Conservation (phyloP, 176 grass and related monocot species). For the Miscanthus lutarioriparius region DNA sequence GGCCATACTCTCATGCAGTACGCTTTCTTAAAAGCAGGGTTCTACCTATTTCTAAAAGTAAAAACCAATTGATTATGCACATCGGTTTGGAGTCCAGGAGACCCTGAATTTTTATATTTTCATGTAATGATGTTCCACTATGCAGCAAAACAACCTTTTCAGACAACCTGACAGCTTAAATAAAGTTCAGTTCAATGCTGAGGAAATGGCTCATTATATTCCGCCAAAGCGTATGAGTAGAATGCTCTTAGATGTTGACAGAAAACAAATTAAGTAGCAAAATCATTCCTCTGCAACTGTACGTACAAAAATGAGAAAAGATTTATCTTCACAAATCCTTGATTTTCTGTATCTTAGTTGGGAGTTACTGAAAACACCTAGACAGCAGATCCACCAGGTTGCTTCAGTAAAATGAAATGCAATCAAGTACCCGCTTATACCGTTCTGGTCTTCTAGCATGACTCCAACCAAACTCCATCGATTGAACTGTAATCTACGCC, state of each 20-base stretch:
- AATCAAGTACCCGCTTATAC: not conserved
- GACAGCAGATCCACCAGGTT: constrained; percentile 9
- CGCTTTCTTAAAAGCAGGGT: not conserved
- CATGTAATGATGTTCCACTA: constrained; percentile 1
- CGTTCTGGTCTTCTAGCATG: not conserved
- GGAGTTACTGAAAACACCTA: not conserved
- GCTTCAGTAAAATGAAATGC: not conserved
- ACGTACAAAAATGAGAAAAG: not conserved
- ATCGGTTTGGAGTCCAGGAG: not conserved
- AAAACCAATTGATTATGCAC: not conserved
- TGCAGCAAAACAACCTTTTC: not conserved
- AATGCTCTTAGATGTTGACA: constrained; percentile 12
- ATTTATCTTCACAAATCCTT: not conserved
- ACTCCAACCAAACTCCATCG: not conserved
- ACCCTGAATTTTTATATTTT: not conserved
- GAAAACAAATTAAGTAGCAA: constrained; percentile 8
- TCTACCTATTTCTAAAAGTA: not conserved
- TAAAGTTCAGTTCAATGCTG: constrained; percentile 14
- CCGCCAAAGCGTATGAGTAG: not conserved
- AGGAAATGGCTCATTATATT: constrained; percentile 19
- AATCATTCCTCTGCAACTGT: not conserved
- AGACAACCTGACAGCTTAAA: constrained; percentile 6
- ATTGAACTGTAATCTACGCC: not conserved
- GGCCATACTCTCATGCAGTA: not conserved
- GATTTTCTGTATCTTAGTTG: not conserved